Conservation (phyloP, 495 filamentous ascomycete genomes). For the Sabuloglossum arenarium region DNA sequence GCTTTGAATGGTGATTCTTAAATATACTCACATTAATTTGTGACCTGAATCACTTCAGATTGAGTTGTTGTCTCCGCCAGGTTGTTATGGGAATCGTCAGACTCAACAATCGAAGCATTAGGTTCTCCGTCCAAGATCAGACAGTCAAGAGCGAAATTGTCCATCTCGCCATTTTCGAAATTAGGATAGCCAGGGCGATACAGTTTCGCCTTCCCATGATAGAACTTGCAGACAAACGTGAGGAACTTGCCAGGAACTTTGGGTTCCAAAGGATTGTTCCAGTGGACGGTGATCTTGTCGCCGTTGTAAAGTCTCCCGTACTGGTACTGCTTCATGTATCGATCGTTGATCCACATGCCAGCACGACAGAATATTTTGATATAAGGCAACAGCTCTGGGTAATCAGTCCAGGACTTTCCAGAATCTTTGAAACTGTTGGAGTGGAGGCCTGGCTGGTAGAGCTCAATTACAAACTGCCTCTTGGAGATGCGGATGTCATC, state of each 20-base stretch:
- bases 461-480: slow-evolving; percentile 54
- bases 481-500: slow-evolving; percentile 57
- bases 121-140: too few relatives aligned
- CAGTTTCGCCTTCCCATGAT: slow-evolving; percentile 9
- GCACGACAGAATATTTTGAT: not conserved
- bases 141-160: not conserved
- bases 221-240: slow-evolving; percentile 20
- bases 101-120: too few relatives aligned
- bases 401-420: slow-evolving; percentile 1
- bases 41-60: too few relatives aligned
- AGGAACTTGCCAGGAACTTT: not conserved
- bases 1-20: too few relatives aligned
- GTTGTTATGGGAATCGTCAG: too few relatives aligned
- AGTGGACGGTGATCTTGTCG: slow-evolving; percentile 2
- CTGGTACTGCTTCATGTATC: not conserved
- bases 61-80: too few relatives aligned
- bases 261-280: not conserved
- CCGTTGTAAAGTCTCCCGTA: slow-evolving; percentile 1
- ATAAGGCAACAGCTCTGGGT: not conserved
- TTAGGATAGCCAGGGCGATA: not conserved
- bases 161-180: not conserved
- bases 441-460: slow-evolving; percentile 32
- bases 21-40: too few relatives aligned
- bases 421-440: not conserved
- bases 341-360: slow-evolving; percentile 1